Base-by-base conservation (phyloP, 108 stramenopile species). In the Nannochloropsis oceanica region DNA sequence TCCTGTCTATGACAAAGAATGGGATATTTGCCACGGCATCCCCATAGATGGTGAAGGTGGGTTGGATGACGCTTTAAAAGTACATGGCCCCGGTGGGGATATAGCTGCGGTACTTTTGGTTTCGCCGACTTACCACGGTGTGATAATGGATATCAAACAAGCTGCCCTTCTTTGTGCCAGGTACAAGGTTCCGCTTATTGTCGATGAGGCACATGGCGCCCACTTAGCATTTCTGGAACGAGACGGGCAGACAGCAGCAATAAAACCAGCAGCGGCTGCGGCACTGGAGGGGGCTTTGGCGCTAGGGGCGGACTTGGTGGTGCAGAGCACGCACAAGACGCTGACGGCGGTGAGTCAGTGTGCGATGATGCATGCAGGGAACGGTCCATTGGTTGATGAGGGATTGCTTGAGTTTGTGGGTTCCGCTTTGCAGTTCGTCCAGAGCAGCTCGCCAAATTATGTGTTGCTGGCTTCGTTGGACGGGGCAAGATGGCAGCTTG, bases 141-240 rank as follows among this genome's bases (percentile, higher is more conserved):
- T 80, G 27, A 81, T 87, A 84, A 26, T 42, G 25, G 85, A 87
- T 44, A 73, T 88, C 27, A 20, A n/a, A 14, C 42, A 80, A 50
- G 82, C 59, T 8, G 43, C 88, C 42, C 25, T 42, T 42, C 81
- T 73, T 12, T 88, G 84, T 27, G 83, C 50, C 59, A 80, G n/a
- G 81, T 42, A 43, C 34, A 84, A 44, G 26, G 86, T 90, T 1
- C 89, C 90, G n/a, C 84, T 90, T 18, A 43, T 90, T n/a, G 89
- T 90, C 43, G 90, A 90, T 81, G 90, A 90, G 86, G 90, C 90
- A 14, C 90, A 90, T 79, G 90, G 90, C 11, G 88, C 89, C 14
- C 90, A 90, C 44, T 86, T 90, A 25, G 43, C 80, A 13, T 90
- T 90, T 25, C 82, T 90, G 73, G 44, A 44, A 26, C 44, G 13